phyloP scores from a whole-genome alignment of 768 basidiomycete genomes.

The Udeniomyces megalosporus region DNA sequence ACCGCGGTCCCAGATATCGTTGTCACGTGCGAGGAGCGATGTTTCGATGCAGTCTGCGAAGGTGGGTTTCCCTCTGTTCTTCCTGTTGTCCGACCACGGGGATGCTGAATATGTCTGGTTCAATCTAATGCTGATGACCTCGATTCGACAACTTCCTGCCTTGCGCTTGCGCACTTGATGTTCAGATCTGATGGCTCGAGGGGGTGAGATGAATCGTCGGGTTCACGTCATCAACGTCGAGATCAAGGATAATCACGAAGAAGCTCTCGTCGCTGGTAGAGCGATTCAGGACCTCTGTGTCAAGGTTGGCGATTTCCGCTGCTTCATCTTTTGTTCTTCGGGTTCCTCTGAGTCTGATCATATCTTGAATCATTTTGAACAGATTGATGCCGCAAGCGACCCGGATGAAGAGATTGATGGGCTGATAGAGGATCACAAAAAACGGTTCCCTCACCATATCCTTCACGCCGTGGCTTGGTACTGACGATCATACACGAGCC shows the following conservation, averaged over 20 bases:
- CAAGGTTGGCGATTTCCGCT: slow-evolving; percentile 44
- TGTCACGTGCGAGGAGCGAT: slow-evolving; percentile 96
- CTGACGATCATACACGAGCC: slow-evolving; percentile 27
- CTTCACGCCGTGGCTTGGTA: slow-evolving; percentile 86
- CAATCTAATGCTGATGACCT: not conserved
- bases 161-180: too few species aligned
- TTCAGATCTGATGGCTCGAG: slow-evolving; percentile 63
- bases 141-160: too few species aligned
- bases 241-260: slow-evolving; percentile 98
- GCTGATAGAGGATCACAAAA: slow-evolving; percentile 70
- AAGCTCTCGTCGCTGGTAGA: slow-evolving; percentile 86
- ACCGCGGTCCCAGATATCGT: slow-evolving; percentile 83
- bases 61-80: slow-evolving; percentile 39
- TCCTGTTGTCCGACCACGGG: not conserved
- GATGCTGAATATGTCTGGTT: not conserved
- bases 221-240: slow-evolving; percentile 96
- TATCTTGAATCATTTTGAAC: not conserved
- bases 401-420: slow-evolving; percentile 80
- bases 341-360: not conserved
- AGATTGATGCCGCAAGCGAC: slow-evolving; percentile 77
- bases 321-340: not conserved
- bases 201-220: slow-evolving; percentile 81
- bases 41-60: slow-evolving; percentile 96
- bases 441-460: slow-evolving; percentile 78
- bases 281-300: slow-evolving; percentile 82